Percentiles rank a stretch among this genome's conserved stretches.
These are phyloP conservation scores for Neurospora sp. DNA, from an alignment of 495 filamentous ascomycete species.

Conservation along the genomic window DNA sequence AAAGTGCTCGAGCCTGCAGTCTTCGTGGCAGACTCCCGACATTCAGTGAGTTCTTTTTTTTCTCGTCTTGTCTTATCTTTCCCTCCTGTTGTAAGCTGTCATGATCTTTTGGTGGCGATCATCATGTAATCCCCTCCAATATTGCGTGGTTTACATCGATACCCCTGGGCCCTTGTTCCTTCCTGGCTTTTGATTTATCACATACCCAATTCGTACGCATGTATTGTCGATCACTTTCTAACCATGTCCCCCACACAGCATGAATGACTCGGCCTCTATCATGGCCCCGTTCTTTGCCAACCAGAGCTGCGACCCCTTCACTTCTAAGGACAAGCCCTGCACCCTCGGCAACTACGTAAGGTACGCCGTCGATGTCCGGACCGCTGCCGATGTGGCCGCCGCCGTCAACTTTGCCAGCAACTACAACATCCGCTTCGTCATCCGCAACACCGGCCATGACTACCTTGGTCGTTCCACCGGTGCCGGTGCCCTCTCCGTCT, in stretches of 20 bases:
- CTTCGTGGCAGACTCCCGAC: conserved; percentile 19
- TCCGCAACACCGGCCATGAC: conserved; percentile 41
- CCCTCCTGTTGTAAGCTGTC: neutral
- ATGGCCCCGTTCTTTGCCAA: conserved; percentile 38
- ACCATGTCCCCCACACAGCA: conserved; percentile 20
- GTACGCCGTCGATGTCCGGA: conserved; percentile 43
- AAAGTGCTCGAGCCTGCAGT: conserved; percentile 13
- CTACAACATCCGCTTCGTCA: conserved; percentile 37
- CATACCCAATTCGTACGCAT: neutral
- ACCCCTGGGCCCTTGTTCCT: too few relatives aligned
- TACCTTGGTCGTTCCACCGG: conserved; percentile 40
- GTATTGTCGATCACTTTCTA: conserved; percentile 10
- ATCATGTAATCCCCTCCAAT: neutral
- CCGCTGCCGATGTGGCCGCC: conserved; percentile 26
- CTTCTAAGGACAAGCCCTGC: conserved; percentile 27
- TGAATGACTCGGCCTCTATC: conserved; percentile 32
- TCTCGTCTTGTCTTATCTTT: neutral
- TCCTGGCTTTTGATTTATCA: too few relatives aligned
- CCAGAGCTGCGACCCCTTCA: conserved; percentile 29
- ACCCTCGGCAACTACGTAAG: conserved; percentile 45
- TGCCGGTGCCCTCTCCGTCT: conserved; percentile 39
- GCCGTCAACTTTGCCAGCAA: conserved; percentile 37
- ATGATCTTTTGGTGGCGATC: neutral
- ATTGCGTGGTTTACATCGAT: too few relatives aligned
- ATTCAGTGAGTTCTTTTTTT: conserved; percentile 20